phyloP scores from a whole-genome alignment of 345 rosid species.

The Linum tenue region DNA sequence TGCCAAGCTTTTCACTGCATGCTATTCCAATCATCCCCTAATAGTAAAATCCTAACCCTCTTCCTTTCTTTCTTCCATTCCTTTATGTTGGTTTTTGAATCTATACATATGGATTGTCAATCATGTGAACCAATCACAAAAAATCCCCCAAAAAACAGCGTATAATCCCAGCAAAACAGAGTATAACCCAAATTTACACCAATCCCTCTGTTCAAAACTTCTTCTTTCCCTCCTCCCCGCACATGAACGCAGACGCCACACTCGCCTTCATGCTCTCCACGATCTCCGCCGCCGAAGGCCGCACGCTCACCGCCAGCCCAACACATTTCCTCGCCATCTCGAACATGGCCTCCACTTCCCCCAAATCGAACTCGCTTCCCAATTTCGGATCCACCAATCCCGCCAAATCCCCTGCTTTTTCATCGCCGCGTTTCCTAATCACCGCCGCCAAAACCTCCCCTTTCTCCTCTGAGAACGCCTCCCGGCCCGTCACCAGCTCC shows the following conservation, averaged over 20 bases:
- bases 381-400: slow-evolving; percentile 55
- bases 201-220: too few species aligned
- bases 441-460: slow-evolving; percentile 45
- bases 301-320: too few species aligned
- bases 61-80: not conserved
- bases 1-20: too few species aligned
- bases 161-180: too few species aligned
- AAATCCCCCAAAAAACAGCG: too few species aligned
- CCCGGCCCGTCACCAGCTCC: slow-evolving; percentile 64
- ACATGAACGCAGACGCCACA: too few species aligned
- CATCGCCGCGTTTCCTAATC: slow-evolving; percentile 9
- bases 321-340: not conserved
- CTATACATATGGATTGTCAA: not conserved
- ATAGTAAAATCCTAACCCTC: not conserved
- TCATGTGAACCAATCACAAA: not conserved
- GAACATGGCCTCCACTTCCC: slow-evolving; percentile 50
- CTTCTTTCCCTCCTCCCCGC: too few species aligned
- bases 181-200: too few species aligned
- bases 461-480: slow-evolving; percentile 55
- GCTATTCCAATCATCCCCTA: too few species aligned
- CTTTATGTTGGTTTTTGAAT: too few species aligned
- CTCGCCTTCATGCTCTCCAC: too few species aligned
- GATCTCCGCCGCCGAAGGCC: too few species aligned
- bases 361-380: slow-evolving; percentile 33
- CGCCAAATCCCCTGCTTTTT: slow-evolving; percentile 15